These are phyloP conservation scores for Creolimax fragrantissima DNA, from an alignment of 78 protist species.

Conservation along the genomic window DNA sequence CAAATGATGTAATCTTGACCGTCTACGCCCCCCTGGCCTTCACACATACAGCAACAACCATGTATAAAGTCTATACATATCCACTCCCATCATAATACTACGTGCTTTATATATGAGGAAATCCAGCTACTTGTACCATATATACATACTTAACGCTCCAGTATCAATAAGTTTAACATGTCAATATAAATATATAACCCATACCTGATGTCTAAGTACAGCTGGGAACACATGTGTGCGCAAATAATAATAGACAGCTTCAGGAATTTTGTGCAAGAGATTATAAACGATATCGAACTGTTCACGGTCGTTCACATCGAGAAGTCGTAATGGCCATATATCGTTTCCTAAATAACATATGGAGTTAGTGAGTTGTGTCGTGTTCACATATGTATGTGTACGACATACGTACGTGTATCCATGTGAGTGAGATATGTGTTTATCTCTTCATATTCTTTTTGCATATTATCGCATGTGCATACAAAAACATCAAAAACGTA, in stretches of 20 bases:
- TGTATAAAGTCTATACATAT: background rate
- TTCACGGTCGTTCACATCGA: slow-evolving; percentile 44
- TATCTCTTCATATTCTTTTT: too few species aligned
- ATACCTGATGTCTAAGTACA: background rate
- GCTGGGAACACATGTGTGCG: slow-evolving; percentile 46
- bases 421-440: too few species aligned
- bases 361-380: too few species aligned
- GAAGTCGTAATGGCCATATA: slow-evolving; percentile 42
- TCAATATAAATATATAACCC: too few species aligned
- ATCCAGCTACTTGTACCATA: too few species aligned
- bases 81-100: too few species aligned
- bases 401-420: too few species aligned
- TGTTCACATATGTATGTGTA: too few species aligned
- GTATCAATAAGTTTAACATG: slow-evolving; percentile 74
- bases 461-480: too few species aligned
- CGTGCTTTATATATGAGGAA: too few species aligned
- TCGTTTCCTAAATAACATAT: background rate
- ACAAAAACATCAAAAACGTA: too few species aligned
- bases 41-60: background rate
- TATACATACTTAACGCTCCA: slow-evolving; percentile 47
- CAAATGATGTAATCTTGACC: too few species aligned
- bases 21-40: background rate
- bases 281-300: slow-evolving; percentile 31
- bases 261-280: slow-evolving; percentile 39
- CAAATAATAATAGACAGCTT: slow-evolving; percentile 38